Conservation (phyloP, 192 early-diverging fungal species). For the Linnemannia hyalina region DNA sequence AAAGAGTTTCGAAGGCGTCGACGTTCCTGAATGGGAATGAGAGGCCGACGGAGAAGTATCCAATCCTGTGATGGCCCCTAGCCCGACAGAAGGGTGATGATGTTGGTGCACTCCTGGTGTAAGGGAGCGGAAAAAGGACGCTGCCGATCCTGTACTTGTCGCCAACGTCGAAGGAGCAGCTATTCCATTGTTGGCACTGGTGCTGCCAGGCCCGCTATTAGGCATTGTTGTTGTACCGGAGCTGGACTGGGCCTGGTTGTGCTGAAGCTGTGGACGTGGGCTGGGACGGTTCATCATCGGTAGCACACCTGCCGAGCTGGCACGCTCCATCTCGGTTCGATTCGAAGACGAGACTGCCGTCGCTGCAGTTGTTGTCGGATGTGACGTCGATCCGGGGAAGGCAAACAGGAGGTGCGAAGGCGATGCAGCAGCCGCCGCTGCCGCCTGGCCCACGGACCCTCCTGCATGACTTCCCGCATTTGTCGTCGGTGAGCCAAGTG, state of each 20-base stretch:
- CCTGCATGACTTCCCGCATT: background rate
- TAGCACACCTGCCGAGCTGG: constrained; percentile 22
- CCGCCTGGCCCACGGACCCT: background rate
- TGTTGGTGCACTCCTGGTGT: background rate
- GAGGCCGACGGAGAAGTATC: background rate
- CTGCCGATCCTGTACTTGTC: background rate
- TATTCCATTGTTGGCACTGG: background rate
- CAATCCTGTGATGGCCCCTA: background rate
- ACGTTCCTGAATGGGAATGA: background rate
- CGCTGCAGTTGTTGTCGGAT: background rate
- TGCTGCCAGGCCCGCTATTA: background rate
- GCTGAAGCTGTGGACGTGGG: background rate
- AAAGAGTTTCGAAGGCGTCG: background rate
- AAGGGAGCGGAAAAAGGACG: constrained; percentile 1
- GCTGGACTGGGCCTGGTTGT: background rate
- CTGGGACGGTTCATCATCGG: constrained; percentile 22
- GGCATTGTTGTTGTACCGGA: background rate
- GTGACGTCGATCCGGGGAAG: constrained; percentile 10
- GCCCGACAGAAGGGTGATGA: background rate
- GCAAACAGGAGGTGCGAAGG: constrained; percentile 25
- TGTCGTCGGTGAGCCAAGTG: background rate
- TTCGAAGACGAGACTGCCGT: background rate
- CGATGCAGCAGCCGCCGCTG: background rate
- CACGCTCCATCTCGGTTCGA: constrained; percentile 30
- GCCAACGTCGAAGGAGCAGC: too few species aligned